These are phyloP conservation scores for Calycina marina DNA, from an alignment of 2,329 filamentous ascomycete genomes.

Conservation along the genomic window DNA sequence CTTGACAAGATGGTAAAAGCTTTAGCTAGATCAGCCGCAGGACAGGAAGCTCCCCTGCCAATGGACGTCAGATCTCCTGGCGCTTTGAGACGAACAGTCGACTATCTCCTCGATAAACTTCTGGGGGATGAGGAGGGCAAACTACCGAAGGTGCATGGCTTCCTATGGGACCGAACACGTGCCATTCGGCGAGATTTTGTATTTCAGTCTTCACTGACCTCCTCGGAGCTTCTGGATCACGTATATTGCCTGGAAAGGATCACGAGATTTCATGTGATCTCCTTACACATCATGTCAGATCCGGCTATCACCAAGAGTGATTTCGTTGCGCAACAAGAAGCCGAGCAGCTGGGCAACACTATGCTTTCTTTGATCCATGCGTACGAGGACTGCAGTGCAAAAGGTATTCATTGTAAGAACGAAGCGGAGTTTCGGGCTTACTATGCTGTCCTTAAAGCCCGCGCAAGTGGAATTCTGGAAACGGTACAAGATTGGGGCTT, in stretches of 20 bases:
- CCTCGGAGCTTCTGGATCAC: conserved; percentile 38
- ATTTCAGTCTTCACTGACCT: conserved; percentile 46
- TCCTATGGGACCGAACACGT: conserved; percentile 53
- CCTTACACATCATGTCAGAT: conserved; percentile 46
- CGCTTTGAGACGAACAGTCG: conserved; percentile 41
- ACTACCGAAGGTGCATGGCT: conserved; percentile 42
- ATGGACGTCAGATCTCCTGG: conserved; percentile 51
- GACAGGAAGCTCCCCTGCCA: conserved; percentile 50
- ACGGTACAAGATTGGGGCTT: conserved; percentile 40
- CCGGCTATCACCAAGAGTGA: conserved; percentile 40
- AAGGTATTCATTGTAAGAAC: conserved; percentile 42
- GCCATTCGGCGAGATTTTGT: conserved; percentile 55
- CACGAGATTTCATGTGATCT: conserved; percentile 49
- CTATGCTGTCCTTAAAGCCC: conserved; percentile 46
- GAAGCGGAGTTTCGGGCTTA: conserved; percentile 54
- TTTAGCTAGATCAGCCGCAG: conserved; percentile 51
- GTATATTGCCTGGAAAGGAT: conserved; percentile 53
- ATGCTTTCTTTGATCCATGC: conserved; percentile 49
- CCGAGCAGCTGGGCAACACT: conserved; percentile 51
- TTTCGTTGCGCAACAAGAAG: conserved; percentile 52
- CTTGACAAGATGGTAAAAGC: conserved; percentile 49
- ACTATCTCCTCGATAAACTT: conserved; percentile 48
- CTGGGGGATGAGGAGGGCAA: conserved; percentile 35
- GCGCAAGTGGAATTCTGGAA: conserved; percentile 41
- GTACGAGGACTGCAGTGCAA: conserved; percentile 50